Evolutionary conservation across 139 green algal genomes (phyloP).

Genomic region (Micractinium conductrix): DNA sequence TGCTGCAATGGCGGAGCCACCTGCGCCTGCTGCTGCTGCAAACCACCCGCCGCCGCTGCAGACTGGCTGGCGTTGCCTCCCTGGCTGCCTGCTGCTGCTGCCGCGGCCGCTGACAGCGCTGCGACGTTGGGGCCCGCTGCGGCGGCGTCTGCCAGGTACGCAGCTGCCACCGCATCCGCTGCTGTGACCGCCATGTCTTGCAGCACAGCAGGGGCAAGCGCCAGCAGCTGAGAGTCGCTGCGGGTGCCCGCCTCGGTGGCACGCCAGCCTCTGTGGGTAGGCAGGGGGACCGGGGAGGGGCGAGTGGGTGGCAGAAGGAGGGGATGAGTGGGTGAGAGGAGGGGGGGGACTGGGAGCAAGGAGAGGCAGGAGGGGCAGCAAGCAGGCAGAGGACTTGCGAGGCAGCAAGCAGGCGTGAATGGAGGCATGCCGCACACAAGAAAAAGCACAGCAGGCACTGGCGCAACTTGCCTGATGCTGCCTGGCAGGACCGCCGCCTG

Average conservation of each 20-base stretch:
- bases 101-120: neutral
- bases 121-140: neutral
- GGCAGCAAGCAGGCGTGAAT: neutral
- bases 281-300: neutral
- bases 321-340: neutral
- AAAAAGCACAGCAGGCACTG: neutral
- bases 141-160: conserved; percentile 51
- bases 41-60: neutral
- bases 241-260: conserved; percentile 5
- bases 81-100: neutral
- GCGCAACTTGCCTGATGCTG: neutral
- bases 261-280: conserved; percentile 18
- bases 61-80: neutral
- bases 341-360: neutral
- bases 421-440: no score
- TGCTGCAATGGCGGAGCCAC: neutral
- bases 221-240: conserved; percentile 28
- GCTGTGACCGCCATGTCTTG: conserved; percentile 59
- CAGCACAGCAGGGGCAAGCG: conserved; percentile 45
- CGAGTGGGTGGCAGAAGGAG: neutral
- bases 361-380: neutral
- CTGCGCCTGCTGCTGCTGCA: neutral
- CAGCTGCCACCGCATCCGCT: conserved; percentile 57
- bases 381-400: neutral
- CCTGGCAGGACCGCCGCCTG: neutral